These are phyloP conservation scores for Exophiala mesophila DNA, from an alignment of 2,329 filamentous ascomycete species.

Conservation along the genomic window DNA sequence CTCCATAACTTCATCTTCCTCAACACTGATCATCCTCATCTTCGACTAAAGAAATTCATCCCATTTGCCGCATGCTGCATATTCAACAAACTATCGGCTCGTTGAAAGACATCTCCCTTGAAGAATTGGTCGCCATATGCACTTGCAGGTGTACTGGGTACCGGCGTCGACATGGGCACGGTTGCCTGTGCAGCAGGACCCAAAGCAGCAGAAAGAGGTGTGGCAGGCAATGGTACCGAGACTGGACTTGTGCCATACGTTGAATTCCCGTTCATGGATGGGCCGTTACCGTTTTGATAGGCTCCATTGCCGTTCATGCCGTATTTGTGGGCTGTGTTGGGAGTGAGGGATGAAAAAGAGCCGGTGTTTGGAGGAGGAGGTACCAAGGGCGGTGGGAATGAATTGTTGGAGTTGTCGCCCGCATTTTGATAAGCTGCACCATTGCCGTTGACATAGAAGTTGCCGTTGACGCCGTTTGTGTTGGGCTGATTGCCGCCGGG, in stretches of 20 bases:
- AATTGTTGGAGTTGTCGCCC: slow-evolving; percentile 21
- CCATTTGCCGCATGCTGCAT: slow-evolving; percentile 24
- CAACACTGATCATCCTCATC: slow-evolving; percentile 1
- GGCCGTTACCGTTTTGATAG: slow-evolving; percentile 4
- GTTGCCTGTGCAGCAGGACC: slow-evolving; percentile 88
- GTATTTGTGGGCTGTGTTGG: slow-evolving; percentile 27
- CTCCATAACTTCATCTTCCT: background rate
- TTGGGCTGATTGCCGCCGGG: slow-evolving; percentile 7
- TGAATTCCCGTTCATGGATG: slow-evolving; percentile 14
- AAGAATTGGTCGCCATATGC: slow-evolving; percentile 47
- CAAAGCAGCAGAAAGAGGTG: slow-evolving; percentile 80
- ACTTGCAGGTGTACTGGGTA: slow-evolving; percentile 43
- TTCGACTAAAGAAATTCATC: slow-evolving; percentile 15
- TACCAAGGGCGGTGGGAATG: slow-evolving; percentile 17
- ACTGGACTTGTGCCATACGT: slow-evolving; percentile 26
- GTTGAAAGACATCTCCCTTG: slow-evolving; percentile 46
- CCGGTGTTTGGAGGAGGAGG: slow-evolving; percentile 16
- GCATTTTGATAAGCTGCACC: slow-evolving; percentile 9
- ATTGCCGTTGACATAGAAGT: slow-evolving; percentile 22
- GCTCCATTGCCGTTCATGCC: slow-evolving; percentile 27
- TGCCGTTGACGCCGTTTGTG: slow-evolving; percentile 25
- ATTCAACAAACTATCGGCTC: slow-evolving; percentile 44
- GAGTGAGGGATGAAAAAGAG: slow-evolving; percentile 21
- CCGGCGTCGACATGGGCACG: slow-evolving; percentile 54
- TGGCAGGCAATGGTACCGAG: slow-evolving; percentile 65